These are phyloP conservation scores for Saturnispora ahearnii DNA, from an alignment of 805 yeast species.

Conservation along the genomic window DNA sequence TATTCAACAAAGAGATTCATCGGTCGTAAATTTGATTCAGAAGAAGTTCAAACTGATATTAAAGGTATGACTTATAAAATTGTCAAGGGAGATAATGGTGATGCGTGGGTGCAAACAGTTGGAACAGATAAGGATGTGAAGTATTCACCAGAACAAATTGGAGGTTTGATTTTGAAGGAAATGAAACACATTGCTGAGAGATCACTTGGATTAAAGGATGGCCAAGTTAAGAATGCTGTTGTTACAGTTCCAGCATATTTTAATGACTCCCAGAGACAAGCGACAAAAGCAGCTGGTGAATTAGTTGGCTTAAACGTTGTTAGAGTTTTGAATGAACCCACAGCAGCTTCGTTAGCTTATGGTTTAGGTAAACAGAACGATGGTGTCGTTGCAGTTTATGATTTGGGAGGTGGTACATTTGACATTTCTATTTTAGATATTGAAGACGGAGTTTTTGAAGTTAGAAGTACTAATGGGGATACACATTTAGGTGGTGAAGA, in stretches of 20 bases:
- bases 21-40: constrained; percentile 85
- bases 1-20: constrained; percentile 93
- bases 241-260: constrained; percentile 86
- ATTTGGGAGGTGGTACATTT: constrained; percentile 96
- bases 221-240: constrained; percentile 77
- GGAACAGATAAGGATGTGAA: constrained; percentile 49
- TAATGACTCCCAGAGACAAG: constrained; percentile 85
- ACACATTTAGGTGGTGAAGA: constrained; percentile 90
- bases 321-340: constrained; percentile 81
- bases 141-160: constrained; percentile 93
- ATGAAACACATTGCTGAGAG: constrained; percentile 94
- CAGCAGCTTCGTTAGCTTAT: constrained; percentile 88
- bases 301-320: constrained; percentile 84
- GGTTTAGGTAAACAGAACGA: constrained; percentile 73
- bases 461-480: constrained; percentile 90
- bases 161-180: constrained; percentile 85
- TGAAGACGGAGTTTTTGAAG: constrained; percentile 96
- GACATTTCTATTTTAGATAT: constrained; percentile 93
- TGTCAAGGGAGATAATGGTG: constrained; percentile 79
- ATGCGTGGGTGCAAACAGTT: constrained; percentile 86
- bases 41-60: constrained; percentile 85
- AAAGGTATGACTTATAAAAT: constrained; percentile 85
- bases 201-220: constrained; percentile 44
- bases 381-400: constrained; percentile 79
- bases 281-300: constrained; percentile 92